phyloP scores from a whole-genome alignment of 176 grass and related monocot species.

The Oryza coarctata region DNA sequence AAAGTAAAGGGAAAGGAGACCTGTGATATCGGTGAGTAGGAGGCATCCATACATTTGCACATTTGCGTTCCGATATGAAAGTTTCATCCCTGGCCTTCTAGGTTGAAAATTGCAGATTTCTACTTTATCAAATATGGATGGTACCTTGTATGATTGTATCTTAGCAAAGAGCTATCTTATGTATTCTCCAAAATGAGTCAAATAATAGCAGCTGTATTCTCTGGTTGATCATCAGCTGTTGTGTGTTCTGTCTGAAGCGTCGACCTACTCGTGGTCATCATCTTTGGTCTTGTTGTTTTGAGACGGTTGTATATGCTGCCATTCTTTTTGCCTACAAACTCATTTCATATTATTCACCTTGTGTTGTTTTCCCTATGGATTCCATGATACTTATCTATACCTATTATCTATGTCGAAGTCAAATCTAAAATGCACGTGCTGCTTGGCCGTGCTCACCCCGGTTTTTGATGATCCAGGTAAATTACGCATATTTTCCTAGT shows the following conservation, averaged over 20 bases:
- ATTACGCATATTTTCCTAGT: background rate
- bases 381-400: background rate
- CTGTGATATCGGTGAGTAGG: background rate
- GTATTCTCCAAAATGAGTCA: constrained; percentile 5
- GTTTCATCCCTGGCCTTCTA: constrained; percentile 12
- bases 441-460: background rate
- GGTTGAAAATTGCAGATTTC: background rate
- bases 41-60: background rate
- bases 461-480: background rate
- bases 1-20: background rate
- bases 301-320: background rate
- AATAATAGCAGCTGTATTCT: constrained; percentile 27
- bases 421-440: background rate
- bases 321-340: background rate
- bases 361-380: background rate
- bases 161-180: constrained; percentile 12
- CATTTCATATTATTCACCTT: background rate
- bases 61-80: background rate
- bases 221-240: background rate
- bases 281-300: constrained; percentile 8
- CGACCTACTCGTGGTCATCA: background rate
- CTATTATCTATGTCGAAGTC: background rate
- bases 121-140: constrained; percentile 17
- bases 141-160: constrained; percentile 10
- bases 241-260: constrained; percentile 4